Evolutionary conservation across 345 rosid species (phyloP).

Genomic region (Eutrema japonicum): DNA sequence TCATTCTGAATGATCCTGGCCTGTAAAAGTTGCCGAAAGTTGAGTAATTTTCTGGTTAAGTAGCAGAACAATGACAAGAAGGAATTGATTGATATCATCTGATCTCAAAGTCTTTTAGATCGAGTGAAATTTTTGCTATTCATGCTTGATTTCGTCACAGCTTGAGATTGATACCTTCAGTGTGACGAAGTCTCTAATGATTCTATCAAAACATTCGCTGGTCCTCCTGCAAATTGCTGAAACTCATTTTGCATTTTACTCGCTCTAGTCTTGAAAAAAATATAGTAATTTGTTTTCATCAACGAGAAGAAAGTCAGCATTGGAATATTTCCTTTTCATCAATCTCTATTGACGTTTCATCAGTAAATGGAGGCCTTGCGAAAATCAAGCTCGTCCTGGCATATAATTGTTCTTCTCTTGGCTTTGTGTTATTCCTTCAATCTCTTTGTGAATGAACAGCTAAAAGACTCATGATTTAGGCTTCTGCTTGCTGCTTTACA

Average conservation of each 20-base stretch:
- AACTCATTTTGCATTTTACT: constrained; percentile 1
- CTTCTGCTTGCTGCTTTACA: constrained; percentile 27
- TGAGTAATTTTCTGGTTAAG: background rate
- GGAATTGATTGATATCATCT: background rate
- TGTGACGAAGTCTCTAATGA: background rate
- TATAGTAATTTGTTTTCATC: background rate
- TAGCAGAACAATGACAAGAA: background rate
- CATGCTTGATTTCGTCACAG: constrained; percentile 13
- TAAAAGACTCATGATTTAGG: background rate
- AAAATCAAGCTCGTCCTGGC: background rate
- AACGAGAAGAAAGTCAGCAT: background rate
- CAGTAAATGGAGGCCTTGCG: background rate
- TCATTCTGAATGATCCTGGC: background rate
- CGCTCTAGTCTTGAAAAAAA: background rate
- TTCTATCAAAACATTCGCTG: background rate
- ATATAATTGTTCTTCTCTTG: background rate
- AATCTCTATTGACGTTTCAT: background rate
- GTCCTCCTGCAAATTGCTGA: background rate
- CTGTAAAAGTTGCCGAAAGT: background rate
- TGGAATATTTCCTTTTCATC: background rate
- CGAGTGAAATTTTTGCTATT: background rate
- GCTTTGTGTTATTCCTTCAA: background rate
- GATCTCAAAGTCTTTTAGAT: background rate
- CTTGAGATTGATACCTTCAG: background rate
- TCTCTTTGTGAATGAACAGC: background rate